Conservation (phyloP, 106 monocot species). For the Triglochin maritima region DNA sequence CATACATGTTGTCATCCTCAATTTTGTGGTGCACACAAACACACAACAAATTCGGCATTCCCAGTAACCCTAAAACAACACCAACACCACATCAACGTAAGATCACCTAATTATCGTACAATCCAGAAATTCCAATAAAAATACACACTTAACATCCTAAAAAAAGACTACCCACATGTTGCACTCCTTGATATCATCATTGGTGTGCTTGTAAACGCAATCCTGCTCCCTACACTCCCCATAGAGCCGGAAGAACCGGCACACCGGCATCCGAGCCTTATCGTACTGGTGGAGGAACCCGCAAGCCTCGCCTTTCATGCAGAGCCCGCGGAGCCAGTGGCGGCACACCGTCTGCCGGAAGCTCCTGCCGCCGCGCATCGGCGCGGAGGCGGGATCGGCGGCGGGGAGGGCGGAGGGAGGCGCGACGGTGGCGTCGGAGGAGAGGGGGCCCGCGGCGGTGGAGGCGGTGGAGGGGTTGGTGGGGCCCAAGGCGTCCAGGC, state of each 20-base stretch:
- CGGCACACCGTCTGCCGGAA: conserved; percentile 96
- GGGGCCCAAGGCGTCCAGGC: conserved; percentile 49
- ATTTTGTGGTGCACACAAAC: no score
- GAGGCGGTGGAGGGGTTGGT: conserved; percentile 3
- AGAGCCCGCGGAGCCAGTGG: conserved; percentile 88
- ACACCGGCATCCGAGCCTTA: conserved; percentile 93
- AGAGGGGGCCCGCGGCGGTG: background rate
- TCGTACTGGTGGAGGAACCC: conserved; percentile 99
- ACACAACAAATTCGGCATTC: no score
- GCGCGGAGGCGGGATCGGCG: background rate
- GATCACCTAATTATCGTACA: no score
- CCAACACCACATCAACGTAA: no score
- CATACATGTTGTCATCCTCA: no score
- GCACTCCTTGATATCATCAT: conserved; percentile 98
- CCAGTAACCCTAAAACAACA: no score
- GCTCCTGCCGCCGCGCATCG: conserved; percentile 39
- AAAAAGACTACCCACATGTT: conserved; percentile 53
- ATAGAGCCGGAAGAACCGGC: conserved; percentile 76
- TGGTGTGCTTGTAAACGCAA: conserved; percentile 96
- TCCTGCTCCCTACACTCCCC: conserved; percentile 99
- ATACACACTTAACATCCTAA: no score
- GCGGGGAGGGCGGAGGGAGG: conserved; percentile 1
- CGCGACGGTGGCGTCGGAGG: conserved; percentile 5
- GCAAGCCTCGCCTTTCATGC: conserved; percentile 97
- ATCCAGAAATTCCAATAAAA: no score